Evolutionary conservation across 108 stramenopile species (phyloP), one percentile per base, ranked within the genome.

Genomic region (Pseudonitzschia delicatissima): DNA sequence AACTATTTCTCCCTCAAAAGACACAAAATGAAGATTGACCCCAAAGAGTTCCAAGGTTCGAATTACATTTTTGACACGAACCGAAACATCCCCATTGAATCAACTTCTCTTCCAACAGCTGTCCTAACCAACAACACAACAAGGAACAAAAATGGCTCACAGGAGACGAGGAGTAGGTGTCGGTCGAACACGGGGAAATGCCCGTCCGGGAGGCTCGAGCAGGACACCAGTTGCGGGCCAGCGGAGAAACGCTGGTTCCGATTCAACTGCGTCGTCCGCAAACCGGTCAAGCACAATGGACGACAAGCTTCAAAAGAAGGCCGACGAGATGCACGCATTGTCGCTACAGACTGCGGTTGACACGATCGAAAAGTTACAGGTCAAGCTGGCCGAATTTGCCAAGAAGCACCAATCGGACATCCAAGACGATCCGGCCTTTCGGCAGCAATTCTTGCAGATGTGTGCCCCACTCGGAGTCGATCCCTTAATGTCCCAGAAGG

Each of bases 371-470:
- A 84, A 85, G 33, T 57, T 93, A 32, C 84, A 89, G 70, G 62
- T 80, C 21, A 89, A 89, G 69, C 60, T 90, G 40, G 62, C 78
- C 2, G 86, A 83, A 2, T 99, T 99, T 75, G 99, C 99, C 32
- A 85, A 87, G 63, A 90, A 82, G 59, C 94, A 98, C 57, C 76
- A 89, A 68, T 71, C 89, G 26, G 77, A 88, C 28, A 98, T 99
- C 57, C 90, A 92, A 71, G 72, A 82, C 28, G 89, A 91, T 71
- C 87, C 92, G 4, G 96, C 88, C 25, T 98, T 98, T 78, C 87
- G 98, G 23, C 76, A 82, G 15, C 88, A 96, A 62, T 99, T 99
- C 80, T 75, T 97, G 40, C 78, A 83, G 52, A 99, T 99, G 98
- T 98, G 98, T 64, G 87, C 80, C 31, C 82, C 90, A 0, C 76